Percentiles rank a stretch among this genome's conserved stretches.
These are phyloP conservation scores for Tieghemostelium lacteum DNA, from an alignment of 78 protist genomes.

Conservation along the genomic window DNA sequence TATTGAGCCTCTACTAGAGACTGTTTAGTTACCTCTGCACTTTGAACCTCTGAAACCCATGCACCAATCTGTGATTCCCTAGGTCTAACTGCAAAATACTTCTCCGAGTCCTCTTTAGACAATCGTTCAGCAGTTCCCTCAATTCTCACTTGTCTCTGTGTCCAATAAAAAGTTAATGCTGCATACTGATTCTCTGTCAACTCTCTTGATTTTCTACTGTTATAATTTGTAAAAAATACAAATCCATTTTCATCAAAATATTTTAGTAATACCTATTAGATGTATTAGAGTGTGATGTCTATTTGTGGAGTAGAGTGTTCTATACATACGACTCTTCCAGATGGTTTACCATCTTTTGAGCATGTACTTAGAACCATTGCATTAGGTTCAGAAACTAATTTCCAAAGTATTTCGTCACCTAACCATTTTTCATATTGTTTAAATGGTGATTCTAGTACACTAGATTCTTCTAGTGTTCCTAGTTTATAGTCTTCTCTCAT, in stretches of 20 bases:
- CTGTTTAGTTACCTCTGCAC: conserved; percentile 26
- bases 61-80: conserved; percentile 69
- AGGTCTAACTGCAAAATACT: conserved; percentile 67
- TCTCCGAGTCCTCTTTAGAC: conserved; percentile 21
- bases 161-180: conserved; percentile 65
- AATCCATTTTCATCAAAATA: conserved; percentile 69
- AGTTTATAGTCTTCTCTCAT: conserved; percentile 66
- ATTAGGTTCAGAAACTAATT: conserved; percentile 39
- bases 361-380: conserved; percentile 47
- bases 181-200: conserved; percentile 71
- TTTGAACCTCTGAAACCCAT: conserved; percentile 72
- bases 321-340: conserved; percentile 48
- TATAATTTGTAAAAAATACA: conserved; percentile 77
- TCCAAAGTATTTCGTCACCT: conserved; percentile 24
- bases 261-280: conserved; percentile 54
- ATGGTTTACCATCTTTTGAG: conserved; percentile 56
- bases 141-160: conserved; percentile 68
- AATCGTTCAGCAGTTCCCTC: conserved; percentile 51
- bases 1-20: not conserved
- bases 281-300: not conserved
- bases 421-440: conserved; percentile 59
- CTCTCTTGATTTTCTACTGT: conserved; percentile 64
- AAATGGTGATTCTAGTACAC: conserved; percentile 25
- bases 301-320: not conserved
- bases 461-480: conserved; percentile 34